These are phyloP conservation scores for Rosa lucieae DNA, from an alignment of 306 rosid genomes.

Conservation along the genomic window DNA sequence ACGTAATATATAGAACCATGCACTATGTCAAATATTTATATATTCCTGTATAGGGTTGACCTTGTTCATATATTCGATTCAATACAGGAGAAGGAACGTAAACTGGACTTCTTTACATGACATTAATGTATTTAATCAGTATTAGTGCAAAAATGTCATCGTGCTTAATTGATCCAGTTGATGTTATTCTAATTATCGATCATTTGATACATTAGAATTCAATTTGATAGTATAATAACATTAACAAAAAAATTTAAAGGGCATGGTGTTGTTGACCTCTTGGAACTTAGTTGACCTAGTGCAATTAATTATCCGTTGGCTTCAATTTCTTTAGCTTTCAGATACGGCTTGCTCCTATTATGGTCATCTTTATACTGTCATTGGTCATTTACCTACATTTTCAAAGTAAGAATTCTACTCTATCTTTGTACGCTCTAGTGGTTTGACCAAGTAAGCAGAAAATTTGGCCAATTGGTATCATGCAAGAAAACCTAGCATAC, in stretches of 20 bases:
- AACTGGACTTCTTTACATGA: not conserved
- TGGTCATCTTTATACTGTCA: not conserved
- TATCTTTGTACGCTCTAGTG: not conserved
- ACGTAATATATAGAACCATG: not conserved
- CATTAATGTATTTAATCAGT: not conserved
- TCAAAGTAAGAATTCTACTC: not conserved
- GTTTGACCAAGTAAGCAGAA: no score
- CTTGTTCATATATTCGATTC: not conserved
- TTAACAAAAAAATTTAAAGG: not conserved
- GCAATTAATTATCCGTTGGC: not conserved
- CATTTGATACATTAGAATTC: not conserved
- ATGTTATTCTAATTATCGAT: not conserved
- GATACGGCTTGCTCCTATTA: not conserved
- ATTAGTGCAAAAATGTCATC: not conserved
- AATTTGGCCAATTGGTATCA: no score
- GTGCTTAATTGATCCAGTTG: not conserved
- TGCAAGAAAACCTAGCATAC: no score
- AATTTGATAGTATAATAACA: not conserved
- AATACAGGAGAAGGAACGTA: not conserved
- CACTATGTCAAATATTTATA: not conserved
- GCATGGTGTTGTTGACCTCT: not conserved
- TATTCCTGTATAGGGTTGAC: not conserved
- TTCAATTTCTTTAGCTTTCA: not conserved
- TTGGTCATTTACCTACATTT: not conserved
- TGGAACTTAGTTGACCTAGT: no score